These are phyloP conservation scores for Umbellularia californica DNA, from an alignment of 164 flowering plant genomes.

Conservation along the genomic window DNA sequence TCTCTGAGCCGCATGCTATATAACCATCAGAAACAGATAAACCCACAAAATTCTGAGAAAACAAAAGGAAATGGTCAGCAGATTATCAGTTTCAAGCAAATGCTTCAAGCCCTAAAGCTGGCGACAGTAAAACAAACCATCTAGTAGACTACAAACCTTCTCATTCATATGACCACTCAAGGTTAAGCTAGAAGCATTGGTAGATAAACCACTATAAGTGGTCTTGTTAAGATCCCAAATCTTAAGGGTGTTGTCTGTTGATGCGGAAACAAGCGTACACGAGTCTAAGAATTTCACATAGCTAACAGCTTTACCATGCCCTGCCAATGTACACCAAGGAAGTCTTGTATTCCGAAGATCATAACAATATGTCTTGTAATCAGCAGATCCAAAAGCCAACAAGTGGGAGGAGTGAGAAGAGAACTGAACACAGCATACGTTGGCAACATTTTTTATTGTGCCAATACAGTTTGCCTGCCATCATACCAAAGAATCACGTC, in stretches of 20 bases:
- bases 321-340: constrained; percentile 91
- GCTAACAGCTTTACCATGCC: constrained; percentile 89
- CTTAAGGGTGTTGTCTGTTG: constrained; percentile 88
- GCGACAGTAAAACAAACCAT: constrained; percentile 8
- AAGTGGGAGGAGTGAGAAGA: constrained; percentile 69
- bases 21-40: constrained; percentile 84
- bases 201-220: constrained; percentile 45
- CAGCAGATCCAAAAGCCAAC: constrained; percentile 88
- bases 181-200: constrained; percentile 69
- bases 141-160: constrained; percentile 48
- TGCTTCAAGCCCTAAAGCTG: not conserved
- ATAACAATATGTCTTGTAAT: constrained; percentile 78
- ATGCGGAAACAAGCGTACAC: constrained; percentile 79
- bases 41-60: constrained; percentile 87
- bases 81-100: not conserved
- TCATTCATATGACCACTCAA: constrained; percentile 85
- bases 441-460: constrained; percentile 75
- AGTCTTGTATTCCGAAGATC: constrained; percentile 72
- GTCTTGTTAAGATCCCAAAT: constrained; percentile 90
- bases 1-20: constrained; percentile 95
- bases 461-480: constrained; percentile 66
- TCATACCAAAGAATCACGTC: not conserved
- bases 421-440: constrained; percentile 94
- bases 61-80: constrained; percentile 20
- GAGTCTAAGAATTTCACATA: constrained; percentile 88